Evolutionary conservation across 805 yeast species (phyloP), one percentile per base, ranked within the genome.

Genomic region (Yarrowia phangngaensis): DNA sequence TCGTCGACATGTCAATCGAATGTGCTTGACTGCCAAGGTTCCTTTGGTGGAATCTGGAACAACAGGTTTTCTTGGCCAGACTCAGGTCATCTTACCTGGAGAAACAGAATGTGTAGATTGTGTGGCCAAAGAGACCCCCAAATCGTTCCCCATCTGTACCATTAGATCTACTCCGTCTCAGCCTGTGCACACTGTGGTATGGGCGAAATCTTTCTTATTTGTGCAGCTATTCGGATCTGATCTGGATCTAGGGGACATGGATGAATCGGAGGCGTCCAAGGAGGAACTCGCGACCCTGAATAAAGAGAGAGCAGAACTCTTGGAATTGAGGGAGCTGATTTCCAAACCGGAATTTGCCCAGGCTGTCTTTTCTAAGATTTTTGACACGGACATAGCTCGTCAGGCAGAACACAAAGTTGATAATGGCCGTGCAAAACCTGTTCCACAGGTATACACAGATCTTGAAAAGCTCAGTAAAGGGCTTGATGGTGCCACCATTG

Each of bases 151-250:
- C 0, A 96, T 92, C 1, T 92, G 99, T 64, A 92, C 98, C 0
- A 92, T 92, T 52, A 73, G 99, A 55, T 86, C 96, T 5, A 92
- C 98, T 0, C 99, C 99, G 0, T 85, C 95, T 0, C 88, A 84
- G 60, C 97, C 97, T 0, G 82, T 92, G 5, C 99, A 92, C 61
- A 88, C 96, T 64, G 82, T 92, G 19, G 95, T 94, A 1, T 92
- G 99, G 99, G 95, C 97, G 7, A 92, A 92, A 62, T 86, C 84
- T 57, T 94, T 86, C 60, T 66, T 92, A 45, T 88, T 92, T 61
- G 73, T 77, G 17, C 94, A 87, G 60, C 69, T 92, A 27, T 90
- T 88, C 26, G 60, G 61, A 8, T 62, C 56, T 5, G 70, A 64
- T 6, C 71, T 69, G 6, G 67, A 76, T 51, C 90, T 84, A 24